These are phyloP conservation scores for Malus sieversii DNA, from an alignment of 306 rosid genomes.

Conservation along the genomic window DNA sequence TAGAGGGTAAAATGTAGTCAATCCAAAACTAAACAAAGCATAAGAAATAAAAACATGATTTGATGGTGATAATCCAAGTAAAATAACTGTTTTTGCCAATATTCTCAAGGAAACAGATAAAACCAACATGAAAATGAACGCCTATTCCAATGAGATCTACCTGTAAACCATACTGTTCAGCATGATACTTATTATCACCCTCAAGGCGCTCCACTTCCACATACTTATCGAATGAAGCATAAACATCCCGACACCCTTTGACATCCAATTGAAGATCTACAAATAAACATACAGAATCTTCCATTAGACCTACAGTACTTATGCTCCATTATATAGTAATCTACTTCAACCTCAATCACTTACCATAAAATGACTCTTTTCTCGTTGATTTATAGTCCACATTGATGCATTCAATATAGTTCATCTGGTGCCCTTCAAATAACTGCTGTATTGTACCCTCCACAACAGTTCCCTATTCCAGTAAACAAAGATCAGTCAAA, in stretches of 20 bases:
- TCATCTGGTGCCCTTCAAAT: slow-evolving; percentile 98
- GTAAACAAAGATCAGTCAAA: neutral
- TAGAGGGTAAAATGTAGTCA: neutral
- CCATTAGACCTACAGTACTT: slow-evolving; percentile 4
- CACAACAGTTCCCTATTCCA: slow-evolving; percentile 84
- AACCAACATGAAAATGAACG: neutral
- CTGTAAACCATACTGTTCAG: slow-evolving; percentile 85
- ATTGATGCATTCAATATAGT: slow-evolving; percentile 84
- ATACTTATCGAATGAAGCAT: slow-evolving; percentile 88
- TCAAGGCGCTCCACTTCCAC: slow-evolving; percentile 93
- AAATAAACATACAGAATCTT: neutral
- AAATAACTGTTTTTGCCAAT: neutral
- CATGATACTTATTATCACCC: slow-evolving; percentile 91
- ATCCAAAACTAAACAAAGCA: neutral
- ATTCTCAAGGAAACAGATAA: neutral
- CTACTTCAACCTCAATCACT: slow-evolving; percentile 3
- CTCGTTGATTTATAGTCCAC: slow-evolving; percentile 89
- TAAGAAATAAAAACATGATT: neutral
- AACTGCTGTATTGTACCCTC: slow-evolving; percentile 92
- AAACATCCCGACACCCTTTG: slow-evolving; percentile 87
- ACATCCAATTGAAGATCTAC: slow-evolving; percentile 94
- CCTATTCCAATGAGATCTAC: slow-evolving; percentile 17
- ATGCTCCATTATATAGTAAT: neutral
- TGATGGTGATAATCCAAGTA: neutral
- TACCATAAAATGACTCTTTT: slow-evolving; percentile 96